Base-by-base conservation (phyloP, 2,329 filamentous ascomycete species). In the Chaetomium olivaceum region DNA sequence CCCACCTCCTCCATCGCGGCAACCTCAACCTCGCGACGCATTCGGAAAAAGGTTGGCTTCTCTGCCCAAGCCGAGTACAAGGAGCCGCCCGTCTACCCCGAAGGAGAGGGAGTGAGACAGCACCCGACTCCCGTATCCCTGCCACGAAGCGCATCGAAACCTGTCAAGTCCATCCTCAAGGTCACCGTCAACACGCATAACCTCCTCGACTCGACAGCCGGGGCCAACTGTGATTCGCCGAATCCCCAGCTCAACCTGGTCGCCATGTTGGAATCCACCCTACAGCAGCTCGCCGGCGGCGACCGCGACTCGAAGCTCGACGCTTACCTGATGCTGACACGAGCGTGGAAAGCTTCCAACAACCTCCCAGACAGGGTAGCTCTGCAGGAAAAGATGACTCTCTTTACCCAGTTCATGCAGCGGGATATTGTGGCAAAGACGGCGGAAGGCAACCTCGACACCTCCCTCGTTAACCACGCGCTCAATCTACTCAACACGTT, bases 211-310 rank as follows among this genome's bases (percentile, higher is more conserved):
- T 76, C 77, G 68, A 76, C 68, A 73, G 79, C 76, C 77, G 77
- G 78, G 75, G 68, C 78, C 78, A 82, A 80, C 70, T 82, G 79
- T 74, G 69, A 78, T 67, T 64, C 74, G 71, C 65, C 67, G 1
- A 69, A 68, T 14, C 73, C 67, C 4, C 67, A 78, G 76, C 81
- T 84, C 54, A 89, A 85, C 48, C 88, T 97, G 64, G 84, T 85
- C 69, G 87, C 87, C 71, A 95, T 97, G 89, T 80, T 98, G 69
- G 91, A 96, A 71, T 96, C 92, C 0, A 87, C 92, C 5, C 85
- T 92, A 43, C 89, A 91, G 77, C 91, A 95, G 77, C 84, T 99
- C 57, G 91, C 90, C 46, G 88, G 91, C 25, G 82, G 87, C 33
- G 90, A 93, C 70, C 84, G 89, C 61, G 85, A 88, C 64, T 88